Percentiles rank a stretch among this genome's conserved stretches.
Conservation (phyloP, 2,329 filamentous ascomycete genomes). For the Trichoderma cornu-damae region DNA sequence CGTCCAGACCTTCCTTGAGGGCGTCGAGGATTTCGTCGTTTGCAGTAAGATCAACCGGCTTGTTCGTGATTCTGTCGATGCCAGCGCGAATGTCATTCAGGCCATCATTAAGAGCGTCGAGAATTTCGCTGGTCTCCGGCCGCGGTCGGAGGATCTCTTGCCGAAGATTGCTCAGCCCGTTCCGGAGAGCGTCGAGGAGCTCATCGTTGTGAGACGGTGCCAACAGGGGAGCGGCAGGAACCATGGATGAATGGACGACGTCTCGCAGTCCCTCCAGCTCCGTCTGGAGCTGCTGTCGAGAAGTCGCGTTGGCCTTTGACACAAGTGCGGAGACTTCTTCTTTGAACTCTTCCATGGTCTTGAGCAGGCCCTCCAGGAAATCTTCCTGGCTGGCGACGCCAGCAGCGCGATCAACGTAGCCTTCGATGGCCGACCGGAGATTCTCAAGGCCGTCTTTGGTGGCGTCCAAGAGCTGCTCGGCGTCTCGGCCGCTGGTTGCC, state of each 20-base stretch:
- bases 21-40: constrained; percentile 88
- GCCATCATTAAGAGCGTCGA: constrained; percentile 86
- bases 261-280: constrained; percentile 80
- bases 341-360: constrained; percentile 61
- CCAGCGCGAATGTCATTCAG: constrained; percentile 70
- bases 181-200: constrained; percentile 63
- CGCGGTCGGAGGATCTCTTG: constrained; percentile 65
- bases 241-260: constrained; percentile 64
- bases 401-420: constrained; percentile 68
- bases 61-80: constrained; percentile 72
- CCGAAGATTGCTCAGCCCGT: constrained; percentile 69
- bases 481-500: constrained; percentile 71
- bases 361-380: constrained; percentile 63
- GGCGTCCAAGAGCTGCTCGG: constrained; percentile 81
- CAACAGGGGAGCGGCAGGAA: constrained; percentile 51
- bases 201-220: constrained; percentile 50
- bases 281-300: constrained; percentile 63
- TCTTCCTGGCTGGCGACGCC: constrained; percentile 70
- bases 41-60: constrained; percentile 74
- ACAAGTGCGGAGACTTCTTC: constrained; percentile 48
- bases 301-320: constrained; percentile 37
- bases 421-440: constrained; percentile 73
- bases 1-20: constrained; percentile 73
- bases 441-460: constrained; percentile 82
- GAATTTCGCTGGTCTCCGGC: constrained; percentile 75